phyloP scores from a whole-genome alignment of 345 rosid species.

The Noccaea bulbosa region DNA sequence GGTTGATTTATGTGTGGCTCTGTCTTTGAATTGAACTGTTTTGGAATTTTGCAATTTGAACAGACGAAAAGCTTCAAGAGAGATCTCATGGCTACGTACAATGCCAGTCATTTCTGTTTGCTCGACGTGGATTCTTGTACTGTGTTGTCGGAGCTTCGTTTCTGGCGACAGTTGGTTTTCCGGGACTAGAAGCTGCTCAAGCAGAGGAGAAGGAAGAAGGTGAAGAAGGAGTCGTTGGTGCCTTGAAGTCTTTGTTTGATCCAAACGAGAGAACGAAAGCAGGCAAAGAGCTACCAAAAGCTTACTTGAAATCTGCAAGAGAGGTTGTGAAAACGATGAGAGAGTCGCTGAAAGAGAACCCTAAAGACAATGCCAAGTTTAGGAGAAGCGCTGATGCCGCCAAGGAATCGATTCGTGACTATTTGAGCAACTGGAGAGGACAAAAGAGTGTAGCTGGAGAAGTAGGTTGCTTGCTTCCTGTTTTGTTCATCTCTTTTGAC shows the following conservation, averaged over 20 bases:
- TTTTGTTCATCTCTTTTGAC: background rate
- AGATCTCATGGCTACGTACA: conserved; percentile 9
- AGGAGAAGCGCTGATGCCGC: conserved; percentile 91
- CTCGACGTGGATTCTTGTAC: conserved; percentile 43
- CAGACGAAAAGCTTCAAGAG: conserved; percentile 41
- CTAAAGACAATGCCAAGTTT: conserved; percentile 68
- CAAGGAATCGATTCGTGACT: conserved; percentile 82
- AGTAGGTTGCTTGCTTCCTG: conserved; percentile 41
- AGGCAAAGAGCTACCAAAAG: conserved; percentile 83
- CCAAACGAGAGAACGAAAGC: conserved; percentile 76
- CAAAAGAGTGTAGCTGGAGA: conserved; percentile 55
- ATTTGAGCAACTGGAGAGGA: conserved; percentile 83
- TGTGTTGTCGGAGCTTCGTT: conserved; percentile 34
- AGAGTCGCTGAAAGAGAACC: conserved; percentile 78
- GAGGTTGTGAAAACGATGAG: conserved; percentile 81
- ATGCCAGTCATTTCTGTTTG: conserved; percentile 9
- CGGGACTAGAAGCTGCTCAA: conserved; percentile 28
- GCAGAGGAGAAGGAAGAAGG: conserved; percentile 45
- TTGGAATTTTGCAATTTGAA: background rate
- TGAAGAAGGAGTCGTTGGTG: conserved; percentile 60
- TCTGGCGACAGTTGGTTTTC: conserved; percentile 18
- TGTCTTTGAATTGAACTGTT: background rate
- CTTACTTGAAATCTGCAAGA: conserved; percentile 84
- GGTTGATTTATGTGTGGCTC: background rate
- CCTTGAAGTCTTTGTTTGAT: conserved; percentile 73